Conservation (phyloP, 108 stramenopile species). For the Cyclotella atomus region DNA sequence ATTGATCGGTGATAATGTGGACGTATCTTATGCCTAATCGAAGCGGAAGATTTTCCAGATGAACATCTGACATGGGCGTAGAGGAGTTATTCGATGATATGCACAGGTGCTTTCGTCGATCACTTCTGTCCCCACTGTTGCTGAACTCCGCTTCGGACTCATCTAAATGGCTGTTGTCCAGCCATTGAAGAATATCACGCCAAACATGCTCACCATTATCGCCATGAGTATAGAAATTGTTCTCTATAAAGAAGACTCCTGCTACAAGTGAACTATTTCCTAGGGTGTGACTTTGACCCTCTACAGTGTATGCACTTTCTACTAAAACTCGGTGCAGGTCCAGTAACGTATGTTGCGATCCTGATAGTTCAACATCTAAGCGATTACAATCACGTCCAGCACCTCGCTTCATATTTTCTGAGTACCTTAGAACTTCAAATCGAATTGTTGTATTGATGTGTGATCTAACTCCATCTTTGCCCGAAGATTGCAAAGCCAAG, state of each 20-base stretch:
- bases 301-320: constrained; percentile 39
- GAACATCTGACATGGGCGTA: constrained; percentile 52
- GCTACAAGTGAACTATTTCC: constrained; percentile 9
- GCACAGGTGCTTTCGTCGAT: constrained; percentile 45
- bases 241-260: constrained; percentile 83
- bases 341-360: constrained; percentile 65
- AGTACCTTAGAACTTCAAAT: constrained; percentile 70
- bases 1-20: constrained; percentile 49
- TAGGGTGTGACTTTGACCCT: not conserved
- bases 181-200: constrained; percentile 33
- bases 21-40: constrained; percentile 75
- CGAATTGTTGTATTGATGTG: constrained; percentile 45
- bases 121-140: not conserved
- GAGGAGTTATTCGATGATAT: constrained; percentile 17
- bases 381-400: constrained; percentile 58
- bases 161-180: constrained; percentile 5
- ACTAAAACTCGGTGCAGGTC: constrained; percentile 76
- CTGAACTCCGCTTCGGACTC: not conserved
- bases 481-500: not conserved
- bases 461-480: not conserved
- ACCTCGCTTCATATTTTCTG: constrained; percentile 47
- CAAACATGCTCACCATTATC: constrained; percentile 24
- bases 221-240: constrained; percentile 69
- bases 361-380: constrained; percentile 73
- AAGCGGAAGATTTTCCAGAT: constrained; percentile 61